Conservation (phyloP, 1,139 yeast species). For the Diutina scorzettiae region DNA sequence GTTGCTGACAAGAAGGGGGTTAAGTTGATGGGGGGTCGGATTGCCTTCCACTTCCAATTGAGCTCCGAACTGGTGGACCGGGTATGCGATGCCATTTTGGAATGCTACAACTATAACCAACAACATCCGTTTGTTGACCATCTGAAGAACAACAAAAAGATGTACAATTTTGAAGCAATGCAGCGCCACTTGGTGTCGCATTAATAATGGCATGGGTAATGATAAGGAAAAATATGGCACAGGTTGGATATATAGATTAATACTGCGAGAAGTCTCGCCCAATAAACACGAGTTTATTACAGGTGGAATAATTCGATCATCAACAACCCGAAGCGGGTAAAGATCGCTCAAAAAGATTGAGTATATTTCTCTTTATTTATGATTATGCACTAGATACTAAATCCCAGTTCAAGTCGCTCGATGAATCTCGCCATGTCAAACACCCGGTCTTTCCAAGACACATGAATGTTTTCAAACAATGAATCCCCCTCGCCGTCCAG, state of each 20-base stretch:
- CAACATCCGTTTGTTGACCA: constrained; percentile 16
- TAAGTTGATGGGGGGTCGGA: constrained; percentile 59
- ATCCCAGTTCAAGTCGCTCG: background rate
- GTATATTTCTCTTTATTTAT: too few relatives aligned
- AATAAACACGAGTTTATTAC: too few relatives aligned
- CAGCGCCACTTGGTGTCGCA: constrained; percentile 10
- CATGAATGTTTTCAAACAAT: background rate
- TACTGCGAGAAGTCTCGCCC: too few relatives aligned
- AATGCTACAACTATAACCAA: constrained; percentile 36
- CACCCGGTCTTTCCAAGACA: background rate
- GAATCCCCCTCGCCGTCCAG: constrained; percentile 1
- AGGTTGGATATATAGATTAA: too few relatives aligned
- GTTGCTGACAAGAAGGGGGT: constrained; percentile 52
- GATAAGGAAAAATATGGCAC: background rate
- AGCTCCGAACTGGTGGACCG: constrained; percentile 53
- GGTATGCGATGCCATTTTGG: constrained; percentile 48
- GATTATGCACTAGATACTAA: background rate
- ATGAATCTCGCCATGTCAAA: background rate
- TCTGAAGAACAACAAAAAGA: constrained; percentile 18
- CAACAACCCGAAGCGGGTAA: too few relatives aligned
- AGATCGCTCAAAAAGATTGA: too few relatives aligned
- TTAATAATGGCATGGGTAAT: constrained; percentile 6
- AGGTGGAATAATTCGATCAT: too few relatives aligned
- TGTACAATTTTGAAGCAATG: constrained; percentile 20
- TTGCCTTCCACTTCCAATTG: constrained; percentile 81